Evolutionary conservation across 495 filamentous ascomycete species (phyloP).

Genomic region (Aspergillus cristatus): DNA sequence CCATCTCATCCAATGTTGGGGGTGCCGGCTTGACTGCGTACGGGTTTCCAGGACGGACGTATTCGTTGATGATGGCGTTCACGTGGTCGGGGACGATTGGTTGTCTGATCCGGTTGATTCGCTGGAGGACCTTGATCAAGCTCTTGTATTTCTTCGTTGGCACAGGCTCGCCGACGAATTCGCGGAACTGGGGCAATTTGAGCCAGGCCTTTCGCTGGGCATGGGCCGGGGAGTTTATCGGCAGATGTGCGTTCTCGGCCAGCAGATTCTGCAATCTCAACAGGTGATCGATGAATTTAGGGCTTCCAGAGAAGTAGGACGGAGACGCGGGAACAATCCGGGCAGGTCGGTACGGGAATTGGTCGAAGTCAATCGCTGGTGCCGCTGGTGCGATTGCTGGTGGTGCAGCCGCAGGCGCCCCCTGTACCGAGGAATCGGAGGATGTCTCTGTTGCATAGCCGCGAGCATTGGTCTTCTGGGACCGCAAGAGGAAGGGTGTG

Average conservation of each 20-base stretch:
- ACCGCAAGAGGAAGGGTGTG: slow-evolving; percentile 4
- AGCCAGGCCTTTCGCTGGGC: slow-evolving; percentile 79
- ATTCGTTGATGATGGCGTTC: slow-evolving; percentile 49
- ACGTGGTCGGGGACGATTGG: slow-evolving; percentile 64
- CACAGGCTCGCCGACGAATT: slow-evolving; percentile 64
- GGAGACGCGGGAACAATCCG: slow-evolving; percentile 77
- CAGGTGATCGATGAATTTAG: slow-evolving; percentile 77
- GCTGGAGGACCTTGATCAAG: slow-evolving; percentile 64
- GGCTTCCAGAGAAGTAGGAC: slow-evolving; percentile 85
- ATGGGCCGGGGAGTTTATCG: slow-evolving; percentile 50
- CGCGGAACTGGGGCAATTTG: slow-evolving; percentile 64
- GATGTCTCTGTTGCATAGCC: slow-evolving; percentile 20
- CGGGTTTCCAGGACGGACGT: slow-evolving; percentile 67
- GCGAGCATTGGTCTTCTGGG: slow-evolving; percentile 13
- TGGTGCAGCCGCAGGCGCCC: neutral
- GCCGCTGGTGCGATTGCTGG: slow-evolving; percentile 22
- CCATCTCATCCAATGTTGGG: slow-evolving; percentile 56
- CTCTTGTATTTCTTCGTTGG: slow-evolving; percentile 69
- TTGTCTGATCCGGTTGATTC: slow-evolving; percentile 79
- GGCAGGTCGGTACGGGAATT: slow-evolving; percentile 30
- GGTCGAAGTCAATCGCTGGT: slow-evolving; percentile 35
- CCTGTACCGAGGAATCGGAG: neutral
- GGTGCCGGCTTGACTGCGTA: slow-evolving; percentile 50
- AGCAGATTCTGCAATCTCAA: slow-evolving; percentile 62
- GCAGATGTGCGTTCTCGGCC: slow-evolving; percentile 61